phyloP scores from a whole-genome alignment of 148 eudicot species.

The Silene latifolia region DNA sequence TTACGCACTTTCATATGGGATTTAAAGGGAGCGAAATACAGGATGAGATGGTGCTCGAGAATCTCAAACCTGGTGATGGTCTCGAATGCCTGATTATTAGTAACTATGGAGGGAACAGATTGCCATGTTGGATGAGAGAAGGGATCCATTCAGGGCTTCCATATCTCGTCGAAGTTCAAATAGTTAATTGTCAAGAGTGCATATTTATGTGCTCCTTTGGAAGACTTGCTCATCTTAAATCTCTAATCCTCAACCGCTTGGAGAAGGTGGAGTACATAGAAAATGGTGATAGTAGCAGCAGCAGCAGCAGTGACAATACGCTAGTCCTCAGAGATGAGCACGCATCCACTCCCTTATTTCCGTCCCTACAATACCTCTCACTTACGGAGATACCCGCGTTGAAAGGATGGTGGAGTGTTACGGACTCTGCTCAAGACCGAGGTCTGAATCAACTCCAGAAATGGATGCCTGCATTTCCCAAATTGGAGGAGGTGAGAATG shows the following conservation, averaged over 20 bases:
- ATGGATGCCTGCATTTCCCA: constrained; percentile 1
- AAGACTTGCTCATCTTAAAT: too few relatives aligned
- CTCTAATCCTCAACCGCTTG: not conserved
- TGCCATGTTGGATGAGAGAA: not conserved
- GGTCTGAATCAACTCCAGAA: not conserved
- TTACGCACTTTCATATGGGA: not conserved
- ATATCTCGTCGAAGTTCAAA: not conserved
- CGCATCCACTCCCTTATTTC: not conserved
- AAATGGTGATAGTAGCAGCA: not conserved
- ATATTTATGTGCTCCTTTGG: too few relatives aligned
- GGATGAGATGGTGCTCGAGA: constrained; percentile 5
- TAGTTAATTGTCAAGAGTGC: not conserved
- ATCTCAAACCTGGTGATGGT: not conserved
- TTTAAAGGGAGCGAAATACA: not conserved
- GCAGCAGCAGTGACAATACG: not conserved
- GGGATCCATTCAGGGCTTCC: not conserved
- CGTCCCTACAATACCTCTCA: not conserved
- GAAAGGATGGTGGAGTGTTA: not conserved
- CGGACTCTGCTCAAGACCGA: not conserved
- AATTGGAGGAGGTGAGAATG: not conserved
- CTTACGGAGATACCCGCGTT: not conserved
- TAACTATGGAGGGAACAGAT: not conserved
- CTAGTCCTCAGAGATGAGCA: not conserved
- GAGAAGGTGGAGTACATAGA: constrained; percentile 7
- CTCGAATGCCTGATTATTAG: not conserved